Base-by-base conservation (phyloP, 129 eudicot species). In the Apium graveolens region DNA sequence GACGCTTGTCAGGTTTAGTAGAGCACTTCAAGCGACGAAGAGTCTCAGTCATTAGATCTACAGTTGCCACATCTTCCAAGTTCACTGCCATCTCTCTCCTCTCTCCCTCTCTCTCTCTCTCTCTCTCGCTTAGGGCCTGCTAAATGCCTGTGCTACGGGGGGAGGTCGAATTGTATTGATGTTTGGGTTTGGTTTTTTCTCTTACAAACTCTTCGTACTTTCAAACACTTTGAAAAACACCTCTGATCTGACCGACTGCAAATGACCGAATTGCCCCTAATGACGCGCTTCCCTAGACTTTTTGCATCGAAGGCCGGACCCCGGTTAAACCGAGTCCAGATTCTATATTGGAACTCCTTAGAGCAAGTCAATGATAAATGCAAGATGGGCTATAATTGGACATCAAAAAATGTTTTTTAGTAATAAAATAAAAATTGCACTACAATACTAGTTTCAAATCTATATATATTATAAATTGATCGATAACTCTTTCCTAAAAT, bases 1-100 rank as follows among this genome's bases (percentile, higher is more conserved):
- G 96, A 53, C 96, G 98, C 80, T 90, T 95, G 90, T 91, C 98
- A 45, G 98, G 98, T 77, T 91, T 91, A 73, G 87, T 38, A 27
- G 90, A 74, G 84, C 98, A 95, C 76, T 87, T 91, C 90, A 95
- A 78, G 71, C 97, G 98, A 75, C 96, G 97, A 69, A 93, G 96
- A 10, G 90, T 89, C 88, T 93, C 98, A 57, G 90, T 76, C 97
- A 91, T 88, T 14, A 94, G 93, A 86, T 90, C 92, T 49, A 83
- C 80, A 34, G 97, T 91, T 49, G 85, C 86, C 45, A 94, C 87
- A 65, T 94, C 97, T 73, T 94, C 98, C 88, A 94, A 85, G 81
- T 84, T 89, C 79, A 43, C 60, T 29, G 77, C 89, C 98, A 78
- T 27, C 3, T 44, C 32, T 27, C 8, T 44, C 29, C 3, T 37